Conservation (phyloP, 176 grass and related monocot species). For the Alopecurus myosuroides region DNA sequence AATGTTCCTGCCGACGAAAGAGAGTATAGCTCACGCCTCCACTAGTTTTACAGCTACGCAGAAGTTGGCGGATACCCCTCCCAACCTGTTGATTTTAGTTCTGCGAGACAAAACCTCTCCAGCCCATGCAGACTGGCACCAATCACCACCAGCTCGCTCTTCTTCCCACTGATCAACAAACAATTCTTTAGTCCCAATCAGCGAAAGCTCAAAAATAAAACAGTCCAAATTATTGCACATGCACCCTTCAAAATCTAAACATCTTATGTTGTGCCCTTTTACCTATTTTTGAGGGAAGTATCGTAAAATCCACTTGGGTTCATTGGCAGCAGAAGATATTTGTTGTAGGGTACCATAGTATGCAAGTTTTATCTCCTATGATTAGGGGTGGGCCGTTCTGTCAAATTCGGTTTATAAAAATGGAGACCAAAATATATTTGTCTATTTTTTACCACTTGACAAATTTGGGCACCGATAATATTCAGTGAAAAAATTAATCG, state of each 20-base stretch:
- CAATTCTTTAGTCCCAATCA: conserved; percentile 11
- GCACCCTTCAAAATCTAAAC: fast-evolving
- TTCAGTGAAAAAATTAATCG: no score
- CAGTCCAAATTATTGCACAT: not conserved
- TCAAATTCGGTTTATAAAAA: no score
- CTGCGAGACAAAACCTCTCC: conserved; percentile 14
- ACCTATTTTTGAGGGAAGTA: not conserved
- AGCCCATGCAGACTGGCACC: conserved; percentile 58
- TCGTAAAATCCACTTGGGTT: no score
- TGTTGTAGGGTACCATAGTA: no score
- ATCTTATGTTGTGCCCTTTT: not conserved
- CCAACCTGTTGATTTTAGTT: conserved; percentile 24
- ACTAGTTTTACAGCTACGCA: conserved; percentile 36
- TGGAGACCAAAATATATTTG: no score
- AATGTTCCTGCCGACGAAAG: not conserved
- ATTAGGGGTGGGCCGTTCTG: no score
- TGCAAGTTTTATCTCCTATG: not conserved
- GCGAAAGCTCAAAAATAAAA: not conserved
- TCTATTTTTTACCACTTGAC: no score
- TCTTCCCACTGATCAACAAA: conserved; percentile 23
- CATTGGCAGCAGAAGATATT: no score
- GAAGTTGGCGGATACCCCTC: conserved; percentile 40
- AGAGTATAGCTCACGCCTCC: not conserved
- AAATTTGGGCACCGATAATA: no score
- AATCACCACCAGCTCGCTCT: conserved; percentile 36